These are phyloP conservation scores for Malus sieversii DNA, from an alignment of 306 rosid species.

Conservation along the genomic window DNA sequence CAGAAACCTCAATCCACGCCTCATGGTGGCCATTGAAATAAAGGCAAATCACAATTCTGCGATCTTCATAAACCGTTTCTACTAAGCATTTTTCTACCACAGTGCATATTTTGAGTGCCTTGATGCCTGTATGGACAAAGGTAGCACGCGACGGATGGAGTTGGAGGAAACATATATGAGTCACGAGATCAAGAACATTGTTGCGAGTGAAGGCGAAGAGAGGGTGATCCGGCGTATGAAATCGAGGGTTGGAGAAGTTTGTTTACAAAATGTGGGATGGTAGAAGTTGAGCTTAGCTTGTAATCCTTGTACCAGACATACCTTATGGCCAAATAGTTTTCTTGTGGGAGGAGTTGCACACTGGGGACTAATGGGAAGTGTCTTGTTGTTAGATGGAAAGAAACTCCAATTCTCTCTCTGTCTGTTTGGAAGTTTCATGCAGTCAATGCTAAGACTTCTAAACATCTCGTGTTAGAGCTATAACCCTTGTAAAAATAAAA, in stretches of 20 bases:
- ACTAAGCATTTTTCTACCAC: too few species aligned
- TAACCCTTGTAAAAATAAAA: not conserved
- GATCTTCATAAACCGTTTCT: too few species aligned
- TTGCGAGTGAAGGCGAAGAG: conserved; percentile 43
- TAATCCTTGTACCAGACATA: conserved; percentile 46
- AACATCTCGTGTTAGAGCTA: not conserved
- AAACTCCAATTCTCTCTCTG: conserved; percentile 47
- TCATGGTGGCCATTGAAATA: too few species aligned
- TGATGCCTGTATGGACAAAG: too few species aligned
- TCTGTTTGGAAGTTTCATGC: conserved; percentile 49
- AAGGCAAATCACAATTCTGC: too few species aligned
- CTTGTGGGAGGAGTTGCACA: conserved; percentile 33
- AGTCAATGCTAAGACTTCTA: not conserved
- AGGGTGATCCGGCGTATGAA: conserved; percentile 38
- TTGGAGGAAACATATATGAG: not conserved
- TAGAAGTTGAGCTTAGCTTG: conserved; percentile 44
- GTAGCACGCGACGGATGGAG: too few species aligned
- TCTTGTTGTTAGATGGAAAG: conserved; percentile 55
- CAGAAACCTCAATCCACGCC: too few species aligned
- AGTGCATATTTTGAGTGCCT: too few species aligned
- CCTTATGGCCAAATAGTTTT: conserved; percentile 31
- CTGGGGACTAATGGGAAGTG: conserved; percentile 27
- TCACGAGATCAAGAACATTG: conserved; percentile 34
- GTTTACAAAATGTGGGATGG: conserved; percentile 43
- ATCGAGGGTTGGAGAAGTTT: conserved; percentile 58